Conservation (phyloP, 192 early-diverging fungal species). For the Funneliformis mosseae region DNA sequence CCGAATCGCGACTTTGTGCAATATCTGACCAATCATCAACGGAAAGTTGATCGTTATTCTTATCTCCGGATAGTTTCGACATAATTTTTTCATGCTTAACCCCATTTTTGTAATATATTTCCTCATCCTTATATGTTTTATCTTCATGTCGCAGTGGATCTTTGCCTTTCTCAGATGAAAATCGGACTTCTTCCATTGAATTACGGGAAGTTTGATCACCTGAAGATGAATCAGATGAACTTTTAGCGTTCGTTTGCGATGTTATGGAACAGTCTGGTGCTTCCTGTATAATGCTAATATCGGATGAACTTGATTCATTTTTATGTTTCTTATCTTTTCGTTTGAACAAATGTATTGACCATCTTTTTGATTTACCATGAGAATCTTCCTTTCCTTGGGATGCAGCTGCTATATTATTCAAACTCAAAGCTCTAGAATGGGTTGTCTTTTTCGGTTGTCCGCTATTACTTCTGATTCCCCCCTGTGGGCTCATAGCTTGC, state of each 20-base stretch:
- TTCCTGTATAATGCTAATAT: not conserved
- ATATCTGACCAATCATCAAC: not conserved
- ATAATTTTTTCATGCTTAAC: too few species aligned
- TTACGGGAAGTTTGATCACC: slow-evolving; percentile 7
- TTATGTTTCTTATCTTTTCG: slow-evolving; percentile 25
- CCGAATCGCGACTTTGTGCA: not conserved
- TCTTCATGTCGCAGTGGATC: not conserved
- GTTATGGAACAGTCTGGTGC: not conserved
- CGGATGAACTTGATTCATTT: not conserved
- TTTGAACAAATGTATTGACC: slow-evolving; percentile 13
- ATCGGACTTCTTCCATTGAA: not conserved
- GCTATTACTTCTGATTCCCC: not conserved
- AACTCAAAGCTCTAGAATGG: not conserved
- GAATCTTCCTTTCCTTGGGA: not conserved
- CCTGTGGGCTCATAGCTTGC: not conserved
- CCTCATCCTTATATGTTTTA: not conserved
- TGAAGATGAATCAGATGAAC: not conserved
- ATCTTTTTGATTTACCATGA: not conserved
- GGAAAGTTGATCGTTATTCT: not conserved
- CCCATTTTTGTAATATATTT: not conserved
- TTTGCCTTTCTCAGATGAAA: not conserved
- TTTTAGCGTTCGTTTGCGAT: not conserved
- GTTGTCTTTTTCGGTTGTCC: not conserved
- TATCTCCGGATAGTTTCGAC: not conserved
- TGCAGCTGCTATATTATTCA: not conserved